Base-by-base conservation (phyloP, 163 green algal species). In the Scenedesmus sp. region DNA sequence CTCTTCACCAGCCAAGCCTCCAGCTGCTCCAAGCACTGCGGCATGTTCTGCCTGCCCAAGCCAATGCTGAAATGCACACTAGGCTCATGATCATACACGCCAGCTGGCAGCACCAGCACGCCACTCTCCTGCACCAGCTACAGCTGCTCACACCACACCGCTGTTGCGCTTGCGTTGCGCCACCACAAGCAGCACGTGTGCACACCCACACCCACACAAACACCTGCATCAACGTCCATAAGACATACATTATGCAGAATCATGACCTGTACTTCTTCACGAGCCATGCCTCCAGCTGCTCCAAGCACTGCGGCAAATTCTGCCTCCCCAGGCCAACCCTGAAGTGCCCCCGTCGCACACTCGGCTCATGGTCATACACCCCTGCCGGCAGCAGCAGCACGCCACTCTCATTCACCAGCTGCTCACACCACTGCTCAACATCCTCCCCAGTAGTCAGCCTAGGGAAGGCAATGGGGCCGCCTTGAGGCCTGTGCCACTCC, bases 301-400 rank as follows among this genome's bases (percentile, higher is more conserved):
- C 62, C 23, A 96, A 67, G 67, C 94, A 96, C 64, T 92, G 52
- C 5, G 70, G 77, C 56, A 95, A 62, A 73, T 95, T 90, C 12
- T 34, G 56, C 3, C 93, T 52, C 12, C 93, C 93, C 87, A 95
- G 87, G 5, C 93, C 92, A 23, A 94, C 55, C 3, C 91, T 89
- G 66, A 97, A 95, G 84, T 94, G 92, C 34, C 91, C 86, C 16
- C 67, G 18, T 2, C 62, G 15, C 0, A 57, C 83, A 81, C 86
- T 93, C 5, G 83, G 46, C 55, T 70, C 67, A 84, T 95, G 92
- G 89, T 94, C 94, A 82, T 96, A 97, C 56, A 96, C 93, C 0
- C 46, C 90, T 2, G 87, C 92, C 1, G 95, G 95, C 74, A 97
- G 94, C 84, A 97, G 91, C 91, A 97, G 93, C 87, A 96, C 94